These are phyloP conservation scores for Beauveria varroae DNA, from an alignment of 2,329 filamentous ascomycete species.

Conservation along the genomic window DNA sequence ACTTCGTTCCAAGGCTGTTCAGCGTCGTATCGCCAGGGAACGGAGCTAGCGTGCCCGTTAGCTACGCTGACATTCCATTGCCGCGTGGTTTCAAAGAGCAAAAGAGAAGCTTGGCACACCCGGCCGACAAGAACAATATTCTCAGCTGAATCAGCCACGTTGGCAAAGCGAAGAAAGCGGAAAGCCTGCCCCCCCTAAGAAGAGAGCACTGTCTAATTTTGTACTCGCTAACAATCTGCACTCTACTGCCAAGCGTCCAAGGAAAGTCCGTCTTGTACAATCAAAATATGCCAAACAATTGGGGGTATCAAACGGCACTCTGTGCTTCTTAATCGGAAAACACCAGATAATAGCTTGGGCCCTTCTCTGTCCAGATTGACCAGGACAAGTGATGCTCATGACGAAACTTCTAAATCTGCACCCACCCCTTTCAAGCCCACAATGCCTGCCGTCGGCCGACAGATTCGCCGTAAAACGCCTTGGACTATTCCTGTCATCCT, in stretches of 20 bases:
- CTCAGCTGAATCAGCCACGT: too few relatives aligned
- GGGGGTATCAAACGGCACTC: conserved; percentile 1
- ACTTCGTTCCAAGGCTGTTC: not conserved
- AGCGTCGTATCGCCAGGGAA: not conserved
- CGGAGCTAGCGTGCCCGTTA: not conserved
- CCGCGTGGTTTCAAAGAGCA: not conserved
- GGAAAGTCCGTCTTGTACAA: not conserved
- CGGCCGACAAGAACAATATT: too few relatives aligned
- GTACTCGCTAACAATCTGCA: not conserved
- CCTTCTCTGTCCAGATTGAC: not conserved
- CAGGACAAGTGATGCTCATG: not conserved
- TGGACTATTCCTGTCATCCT: not conserved
- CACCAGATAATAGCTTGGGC: not conserved
- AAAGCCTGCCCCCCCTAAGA: too few relatives aligned
- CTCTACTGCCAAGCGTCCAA: not conserved
- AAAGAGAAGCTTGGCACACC: too few relatives aligned
- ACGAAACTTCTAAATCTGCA: not conserved
- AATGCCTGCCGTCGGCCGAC: not conserved
- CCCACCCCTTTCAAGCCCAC: not conserved
- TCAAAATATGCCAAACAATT: not conserved
- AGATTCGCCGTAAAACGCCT: not conserved
- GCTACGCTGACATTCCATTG: not conserved
- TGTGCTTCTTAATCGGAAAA: not conserved
- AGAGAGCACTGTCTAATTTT: not conserved
- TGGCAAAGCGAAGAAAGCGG: too few relatives aligned